Conservation (phyloP, 352 stramenopile genomes). For the Globisporangium barbulae region DNA sequence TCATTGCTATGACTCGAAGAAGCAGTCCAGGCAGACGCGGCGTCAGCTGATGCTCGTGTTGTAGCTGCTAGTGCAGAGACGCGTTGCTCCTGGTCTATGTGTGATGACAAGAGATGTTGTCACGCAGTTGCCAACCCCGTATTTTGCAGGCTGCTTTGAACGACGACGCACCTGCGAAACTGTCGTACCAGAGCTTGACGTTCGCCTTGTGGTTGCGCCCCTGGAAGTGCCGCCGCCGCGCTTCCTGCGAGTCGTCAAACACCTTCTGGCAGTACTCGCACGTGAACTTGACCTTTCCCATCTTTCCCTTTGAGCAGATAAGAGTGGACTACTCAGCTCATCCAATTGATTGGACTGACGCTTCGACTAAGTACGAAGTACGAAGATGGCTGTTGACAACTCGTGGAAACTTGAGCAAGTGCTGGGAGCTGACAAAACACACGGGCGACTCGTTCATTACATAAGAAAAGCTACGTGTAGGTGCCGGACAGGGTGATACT, state of each 20-base stretch:
- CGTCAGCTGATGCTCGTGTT: background rate
- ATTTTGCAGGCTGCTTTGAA: background rate
- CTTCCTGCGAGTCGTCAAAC: constrained; percentile 76
- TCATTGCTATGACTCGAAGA: background rate
- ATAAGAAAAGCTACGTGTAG: constrained; percentile 46
- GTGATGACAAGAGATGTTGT: background rate
- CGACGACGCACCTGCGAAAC: constrained; percentile 48
- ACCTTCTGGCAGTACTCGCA: constrained; percentile 84
- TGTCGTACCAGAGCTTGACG: constrained; percentile 85
- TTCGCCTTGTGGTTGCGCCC: constrained; percentile 78
- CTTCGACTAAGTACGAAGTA: constrained; percentile 38
- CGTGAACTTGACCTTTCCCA: constrained; percentile 52
- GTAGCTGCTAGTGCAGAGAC: background rate
- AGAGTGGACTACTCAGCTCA: background rate
- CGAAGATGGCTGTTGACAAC: background rate
- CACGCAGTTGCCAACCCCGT: background rate
- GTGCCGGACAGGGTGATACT: constrained; percentile 80
- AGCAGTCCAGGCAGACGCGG: background rate
- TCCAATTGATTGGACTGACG: background rate
- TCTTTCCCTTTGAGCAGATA: too few relatives aligned
- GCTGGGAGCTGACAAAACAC: background rate
- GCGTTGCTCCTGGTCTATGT: constrained; percentile 40
- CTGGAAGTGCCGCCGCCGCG: constrained; percentile 56
- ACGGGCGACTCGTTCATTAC: background rate
- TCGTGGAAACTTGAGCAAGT: background rate